Evolutionary conservation across 805 yeast species (phyloP).

Genomic region (Yamadazyma scolyti): DNA sequence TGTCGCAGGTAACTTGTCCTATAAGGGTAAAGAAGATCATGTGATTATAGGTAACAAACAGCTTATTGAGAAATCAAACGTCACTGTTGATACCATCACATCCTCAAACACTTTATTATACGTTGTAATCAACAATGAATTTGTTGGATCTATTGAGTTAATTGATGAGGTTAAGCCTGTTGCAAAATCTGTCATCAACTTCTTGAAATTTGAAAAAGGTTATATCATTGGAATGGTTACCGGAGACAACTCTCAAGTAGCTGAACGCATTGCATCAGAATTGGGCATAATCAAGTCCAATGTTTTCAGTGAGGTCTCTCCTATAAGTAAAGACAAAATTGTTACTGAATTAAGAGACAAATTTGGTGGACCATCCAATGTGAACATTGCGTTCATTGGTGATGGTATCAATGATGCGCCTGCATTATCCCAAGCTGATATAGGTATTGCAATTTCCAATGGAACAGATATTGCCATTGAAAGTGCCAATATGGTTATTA

Average conservation of each 20-base stretch:
- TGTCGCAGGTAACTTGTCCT: slow-evolving; percentile 30
- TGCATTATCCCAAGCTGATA: slow-evolving; percentile 80
- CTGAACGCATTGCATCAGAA: slow-evolving; percentile 57
- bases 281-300: slow-evolving; percentile 64
- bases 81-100: slow-evolving; percentile 8
- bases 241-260: slow-evolving; percentile 73
- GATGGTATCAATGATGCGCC: slow-evolving; percentile 99
- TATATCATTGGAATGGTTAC: slow-evolving; percentile 80
- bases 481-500: slow-evolving; percentile 88
- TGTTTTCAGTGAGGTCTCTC: slow-evolving; percentile 73
- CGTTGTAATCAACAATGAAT: slow-evolving; percentile 54
- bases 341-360: slow-evolving; percentile 54
- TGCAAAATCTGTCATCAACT: slow-evolving; percentile 55
- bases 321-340: slow-evolving; percentile 69
- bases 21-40: slow-evolving; percentile 13
- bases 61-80: slow-evolving; percentile 11
- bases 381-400: slow-evolving; percentile 80
- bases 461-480: slow-evolving; percentile 97
- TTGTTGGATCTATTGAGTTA: slow-evolving; percentile 64
- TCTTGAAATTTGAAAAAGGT: slow-evolving; percentile 46
- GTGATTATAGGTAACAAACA: slow-evolving; percentile 53
- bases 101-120: slow-evolving; percentile 46
- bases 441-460: slow-evolving; percentile 88
- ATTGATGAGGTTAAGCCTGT: slow-evolving; percentile 67
- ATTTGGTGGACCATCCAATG: slow-evolving; percentile 27